These are phyloP conservation scores for Batkoa obscura DNA, from an alignment of 371 early-diverging fungal species.

Conservation along the genomic window DNA sequence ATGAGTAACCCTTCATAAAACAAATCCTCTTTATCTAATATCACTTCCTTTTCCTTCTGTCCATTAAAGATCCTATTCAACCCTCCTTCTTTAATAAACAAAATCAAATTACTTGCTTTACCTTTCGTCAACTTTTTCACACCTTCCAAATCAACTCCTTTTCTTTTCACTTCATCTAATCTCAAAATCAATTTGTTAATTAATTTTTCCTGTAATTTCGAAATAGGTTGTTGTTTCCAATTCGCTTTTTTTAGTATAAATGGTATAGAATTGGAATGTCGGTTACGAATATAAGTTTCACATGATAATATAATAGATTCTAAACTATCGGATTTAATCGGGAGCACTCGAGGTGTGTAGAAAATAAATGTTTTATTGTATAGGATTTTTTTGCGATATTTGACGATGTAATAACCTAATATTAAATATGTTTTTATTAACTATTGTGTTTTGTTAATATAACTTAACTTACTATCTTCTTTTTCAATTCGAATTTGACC, in stretches of 20 bases:
- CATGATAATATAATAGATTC: constrained; percentile 21
- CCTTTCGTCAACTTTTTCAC: neutral
- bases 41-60: no score
- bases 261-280: constrained; percentile 6
- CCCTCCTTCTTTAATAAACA: neutral
- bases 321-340: constrained; percentile 20
- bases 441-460: constrained; percentile 7
- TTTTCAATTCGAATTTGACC: constrained; percentile 10
- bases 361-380: constrained; percentile 5
- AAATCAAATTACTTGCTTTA: constrained; percentile 1
- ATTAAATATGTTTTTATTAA: neutral
- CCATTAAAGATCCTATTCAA: no score
- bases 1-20: no score
- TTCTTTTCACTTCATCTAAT: neutral
- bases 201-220: constrained; percentile 21
- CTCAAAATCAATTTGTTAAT: constrained; percentile 10
- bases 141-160: neutral
- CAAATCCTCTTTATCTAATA: no score
- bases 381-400: neutral
- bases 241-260: constrained; percentile 19
- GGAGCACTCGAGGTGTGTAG: constrained; percentile 10
- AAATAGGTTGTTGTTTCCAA: constrained; percentile 30
- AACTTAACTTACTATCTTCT: constrained; percentile 10
- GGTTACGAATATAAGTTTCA: constrained; percentile 14
- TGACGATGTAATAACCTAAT: neutral